Base-by-base conservation (phyloP, 2,329 filamentous ascomycete genomes). In the Alternaria arborescens region DNA sequence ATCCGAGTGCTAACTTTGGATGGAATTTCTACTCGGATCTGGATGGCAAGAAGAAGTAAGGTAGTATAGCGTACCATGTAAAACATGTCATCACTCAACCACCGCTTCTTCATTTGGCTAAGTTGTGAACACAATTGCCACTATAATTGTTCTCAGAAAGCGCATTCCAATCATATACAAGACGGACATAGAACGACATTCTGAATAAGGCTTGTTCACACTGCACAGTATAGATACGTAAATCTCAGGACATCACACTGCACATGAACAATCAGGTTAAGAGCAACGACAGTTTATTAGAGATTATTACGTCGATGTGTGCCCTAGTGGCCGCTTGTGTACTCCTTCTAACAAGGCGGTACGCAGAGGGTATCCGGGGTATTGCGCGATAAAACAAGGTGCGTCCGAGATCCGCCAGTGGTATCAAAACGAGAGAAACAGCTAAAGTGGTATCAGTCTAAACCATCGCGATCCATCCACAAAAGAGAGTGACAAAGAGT, bases 1-100 rank as follows among this genome's bases (percentile, higher is more conserved):
- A 89, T 71, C 82, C 86, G 5, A 85, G 81, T 43, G 77, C 71
- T 7, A 79, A 77, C 22, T 89, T 89, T 77, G 83, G 85, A 3
- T 86, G 83, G 74, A 78, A 86, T 8, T 88, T 88, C 66, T 89
- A 86, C 65, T 67, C 72, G 1, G 87, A 87, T 73, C 68, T 89
- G 56, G 87, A 89, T 53, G 87, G 87, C 1, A 74, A 74, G 65
- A 71, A 74, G 66, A 70, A 64, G 24, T 65, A 57, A 54, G 10
- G 2, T 12, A 20, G 16, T 41, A n/a, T n/a, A 4, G n/a, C 5
- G 34, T 38, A 16, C 32, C 32, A 7, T 36, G 28, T 30, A 30
- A 12, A 30, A 0, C 28, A 30, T 11, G 10, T 11, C 28, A 11
- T 30, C 28, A 30, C 10, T 30, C 28, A 11, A 30, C 28, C 8